These are phyloP conservation scores for Globisporangium nagaii DNA, from an alignment of 352 stramenopile species.

Conservation along the genomic window DNA sequence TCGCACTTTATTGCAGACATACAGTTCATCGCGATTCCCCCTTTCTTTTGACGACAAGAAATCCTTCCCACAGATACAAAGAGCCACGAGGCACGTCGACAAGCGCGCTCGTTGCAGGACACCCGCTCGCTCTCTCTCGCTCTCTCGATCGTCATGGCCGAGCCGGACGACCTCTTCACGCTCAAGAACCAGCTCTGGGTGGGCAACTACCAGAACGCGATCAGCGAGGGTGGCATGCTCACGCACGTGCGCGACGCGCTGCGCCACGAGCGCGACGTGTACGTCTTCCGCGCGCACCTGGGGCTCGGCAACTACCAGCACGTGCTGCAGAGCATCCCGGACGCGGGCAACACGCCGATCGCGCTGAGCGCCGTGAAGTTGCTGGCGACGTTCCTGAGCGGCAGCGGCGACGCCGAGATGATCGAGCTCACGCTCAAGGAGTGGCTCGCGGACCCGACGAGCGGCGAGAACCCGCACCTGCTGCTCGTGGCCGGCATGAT, in stretches of 20 bases:
- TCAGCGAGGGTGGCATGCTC: constrained; percentile 89
- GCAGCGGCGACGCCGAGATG: constrained; percentile 78
- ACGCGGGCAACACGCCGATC: constrained; percentile 58
- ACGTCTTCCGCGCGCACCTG: constrained; percentile 90
- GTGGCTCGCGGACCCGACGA: constrained; percentile 81
- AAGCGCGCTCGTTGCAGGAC: too few relatives aligned
- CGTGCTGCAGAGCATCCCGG: constrained; percentile 85
- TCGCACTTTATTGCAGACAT: too few relatives aligned
- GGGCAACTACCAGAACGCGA: constrained; percentile 93
- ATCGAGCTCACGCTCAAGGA: constrained; percentile 88
- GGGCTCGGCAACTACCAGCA: constrained; percentile 86
- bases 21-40: too few relatives aligned
- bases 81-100: not conserved
- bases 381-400: constrained; percentile 78
- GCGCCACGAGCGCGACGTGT: constrained; percentile 92
- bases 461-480: constrained; percentile 85
- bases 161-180: constrained; percentile 97
- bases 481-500: constrained; percentile 93
- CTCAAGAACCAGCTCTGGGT: constrained; percentile 97
- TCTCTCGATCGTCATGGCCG: too few relatives aligned
- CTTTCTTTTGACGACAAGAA: too few relatives aligned
- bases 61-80: not conserved
- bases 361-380: constrained; percentile 83
- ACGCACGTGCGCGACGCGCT: constrained; percentile 81
- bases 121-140: too few relatives aligned